These are phyloP conservation scores for Pythium chondricola DNA, from an alignment of 352 stramenopile species.

Conservation along the genomic window DNA sequence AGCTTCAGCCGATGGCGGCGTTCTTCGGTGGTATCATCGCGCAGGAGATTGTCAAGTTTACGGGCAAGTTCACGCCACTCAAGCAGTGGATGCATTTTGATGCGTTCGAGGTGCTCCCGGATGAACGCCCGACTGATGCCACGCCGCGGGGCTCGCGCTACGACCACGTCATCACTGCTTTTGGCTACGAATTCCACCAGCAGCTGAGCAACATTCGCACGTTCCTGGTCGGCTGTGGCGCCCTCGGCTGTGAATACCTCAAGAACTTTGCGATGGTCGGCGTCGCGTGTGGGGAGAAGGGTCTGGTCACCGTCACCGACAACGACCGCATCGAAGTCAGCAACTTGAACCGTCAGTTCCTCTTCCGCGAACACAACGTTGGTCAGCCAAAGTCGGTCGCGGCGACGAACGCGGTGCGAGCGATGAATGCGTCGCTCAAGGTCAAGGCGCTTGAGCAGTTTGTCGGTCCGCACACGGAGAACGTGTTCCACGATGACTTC, in stretches of 20 bases:
- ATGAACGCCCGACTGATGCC: constrained; percentile 45
- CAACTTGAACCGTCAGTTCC: constrained; percentile 83
- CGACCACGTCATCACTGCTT: constrained; percentile 73
- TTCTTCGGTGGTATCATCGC: constrained; percentile 80
- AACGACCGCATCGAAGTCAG: constrained; percentile 87
- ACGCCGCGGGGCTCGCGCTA: constrained; percentile 62
- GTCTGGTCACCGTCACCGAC: constrained; percentile 76
- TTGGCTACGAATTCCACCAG: constrained; percentile 64
- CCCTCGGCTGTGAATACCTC: constrained; percentile 78
- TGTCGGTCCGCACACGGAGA: constrained; percentile 74
- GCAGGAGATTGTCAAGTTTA: constrained; percentile 87
- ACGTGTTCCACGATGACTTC: constrained; percentile 76
- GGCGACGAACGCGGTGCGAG: constrained; percentile 60
- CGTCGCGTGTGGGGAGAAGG: constrained; percentile 66
- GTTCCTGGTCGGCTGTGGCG: constrained; percentile 79
- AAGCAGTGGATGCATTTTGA: constrained; percentile 85
- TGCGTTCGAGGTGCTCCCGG: constrained; percentile 71
- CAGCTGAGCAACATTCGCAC: constrained; percentile 60
- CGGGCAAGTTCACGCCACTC: constrained; percentile 79
- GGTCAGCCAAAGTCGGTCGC: constrained; percentile 81
- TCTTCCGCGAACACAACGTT: constrained; percentile 85
- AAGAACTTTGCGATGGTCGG: constrained; percentile 87
- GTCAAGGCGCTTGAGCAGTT: constrained; percentile 80
- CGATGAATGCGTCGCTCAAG: constrained; percentile 73
- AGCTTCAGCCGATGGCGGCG: constrained; percentile 75